These are phyloP conservation scores for Psilocybe cyanescens DNA, from an alignment of 768 basidiomycete genomes.

Conservation along the genomic window DNA sequence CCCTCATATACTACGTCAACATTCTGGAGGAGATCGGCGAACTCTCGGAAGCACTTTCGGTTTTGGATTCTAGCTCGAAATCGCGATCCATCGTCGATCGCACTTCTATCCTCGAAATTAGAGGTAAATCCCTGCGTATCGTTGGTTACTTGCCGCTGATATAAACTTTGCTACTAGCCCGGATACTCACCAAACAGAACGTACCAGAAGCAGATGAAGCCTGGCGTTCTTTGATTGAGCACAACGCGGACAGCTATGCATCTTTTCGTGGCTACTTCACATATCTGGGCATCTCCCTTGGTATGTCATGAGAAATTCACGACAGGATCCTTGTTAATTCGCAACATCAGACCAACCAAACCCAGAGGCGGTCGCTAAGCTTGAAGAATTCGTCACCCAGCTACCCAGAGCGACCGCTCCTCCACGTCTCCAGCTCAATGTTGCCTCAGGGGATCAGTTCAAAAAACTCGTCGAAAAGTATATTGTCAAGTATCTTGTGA, in stretches of 20 bases:
- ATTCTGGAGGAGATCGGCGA: constrained; percentile 77
- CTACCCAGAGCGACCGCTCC: constrained; percentile 75
- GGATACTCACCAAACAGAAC: constrained; percentile 70
- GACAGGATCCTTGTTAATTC: constrained; percentile 8
- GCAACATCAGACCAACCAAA: constrained; percentile 53
- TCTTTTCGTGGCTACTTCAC: constrained; percentile 80
- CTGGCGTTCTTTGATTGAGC: constrained; percentile 81
- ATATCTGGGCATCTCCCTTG: constrained; percentile 66
- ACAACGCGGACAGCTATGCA: constrained; percentile 81
- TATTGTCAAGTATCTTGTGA: constrained; percentile 67
- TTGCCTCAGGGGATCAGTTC: constrained; percentile 74
- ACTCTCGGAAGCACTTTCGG: constrained; percentile 55
- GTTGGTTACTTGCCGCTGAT: constrained; percentile 9
- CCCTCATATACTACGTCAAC: constrained; percentile 75
- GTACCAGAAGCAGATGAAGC: constrained; percentile 76
- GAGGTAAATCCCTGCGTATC: constrained; percentile 48
- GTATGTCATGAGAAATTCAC: constrained; percentile 40
- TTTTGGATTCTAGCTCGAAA: constrained; percentile 70
- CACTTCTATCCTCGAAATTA: constrained; percentile 64
- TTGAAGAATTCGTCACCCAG: constrained; percentile 63
- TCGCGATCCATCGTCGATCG: constrained; percentile 72
- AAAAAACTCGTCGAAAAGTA: constrained; percentile 66
- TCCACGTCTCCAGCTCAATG: constrained; percentile 69
- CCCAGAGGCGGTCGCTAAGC: constrained; percentile 53
- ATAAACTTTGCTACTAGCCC: constrained; percentile 51